phyloP scores from a whole-genome alignment of 1,284 basidiomycete genomes.

The Binderoboletus segoi region DNA sequence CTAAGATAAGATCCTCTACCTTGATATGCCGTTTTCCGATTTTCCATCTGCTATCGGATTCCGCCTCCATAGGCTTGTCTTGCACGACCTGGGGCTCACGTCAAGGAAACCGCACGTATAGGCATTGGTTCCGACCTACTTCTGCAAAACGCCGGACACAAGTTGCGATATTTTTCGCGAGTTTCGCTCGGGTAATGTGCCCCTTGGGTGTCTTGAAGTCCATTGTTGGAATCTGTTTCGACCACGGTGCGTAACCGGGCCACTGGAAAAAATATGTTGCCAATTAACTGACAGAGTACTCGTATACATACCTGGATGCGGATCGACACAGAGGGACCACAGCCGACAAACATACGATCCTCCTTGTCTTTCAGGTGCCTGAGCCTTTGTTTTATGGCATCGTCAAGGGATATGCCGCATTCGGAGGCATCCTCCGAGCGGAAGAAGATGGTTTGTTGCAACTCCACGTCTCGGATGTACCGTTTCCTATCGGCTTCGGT shows the following conservation, averaged over 20 bases:
- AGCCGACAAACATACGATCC: constrained; percentile 62
- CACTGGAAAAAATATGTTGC: constrained; percentile 47
- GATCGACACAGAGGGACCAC: constrained; percentile 77
- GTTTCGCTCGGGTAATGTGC: constrained; percentile 66
- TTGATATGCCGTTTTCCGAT: constrained; percentile 59
- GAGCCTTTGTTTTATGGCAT: constrained; percentile 49
- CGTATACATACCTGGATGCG: constrained; percentile 57
- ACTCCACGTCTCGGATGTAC: constrained; percentile 66
- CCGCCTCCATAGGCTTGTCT: constrained; percentile 55
- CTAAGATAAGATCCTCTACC: constrained; percentile 65
- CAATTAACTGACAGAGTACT: constrained; percentile 1
- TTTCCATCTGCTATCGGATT: constrained; percentile 57
- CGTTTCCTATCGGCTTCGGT: constrained; percentile 72
- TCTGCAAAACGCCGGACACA: constrained; percentile 59
- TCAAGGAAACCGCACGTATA: constrained; percentile 1
- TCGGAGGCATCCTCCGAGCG: constrained; percentile 50
- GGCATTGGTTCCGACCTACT: constrained; percentile 32
- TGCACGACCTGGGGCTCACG: constrained; percentile 47
- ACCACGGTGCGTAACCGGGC: constrained; percentile 77
- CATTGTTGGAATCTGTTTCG: constrained; percentile 74
- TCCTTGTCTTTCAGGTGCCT: constrained; percentile 51
- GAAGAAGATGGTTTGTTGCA: constrained; percentile 67
- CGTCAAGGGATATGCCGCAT: constrained; percentile 59
- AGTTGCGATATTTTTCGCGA: constrained; percentile 70
- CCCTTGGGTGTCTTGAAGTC: constrained; percentile 75